Evolutionary conservation across 495 filamentous ascomycete genomes (phyloP).

Genomic region (Cercophora sp.): DNA sequence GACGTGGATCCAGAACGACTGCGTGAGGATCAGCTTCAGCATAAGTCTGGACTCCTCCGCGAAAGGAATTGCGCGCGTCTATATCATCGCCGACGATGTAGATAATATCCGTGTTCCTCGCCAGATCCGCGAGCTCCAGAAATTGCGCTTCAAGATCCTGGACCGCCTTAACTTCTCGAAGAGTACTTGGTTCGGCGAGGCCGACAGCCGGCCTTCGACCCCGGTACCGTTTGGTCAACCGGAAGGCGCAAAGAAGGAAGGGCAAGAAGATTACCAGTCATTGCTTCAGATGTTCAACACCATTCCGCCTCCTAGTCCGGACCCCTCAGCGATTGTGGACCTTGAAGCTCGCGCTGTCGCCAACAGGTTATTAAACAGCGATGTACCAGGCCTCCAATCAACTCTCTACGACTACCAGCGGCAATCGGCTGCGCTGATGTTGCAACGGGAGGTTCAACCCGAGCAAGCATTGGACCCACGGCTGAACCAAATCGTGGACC

Average conservation of each 20-base stretch:
- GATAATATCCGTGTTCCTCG: conserved; percentile 47
- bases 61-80: conserved; percentile 50
- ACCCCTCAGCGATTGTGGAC: conserved; percentile 48
- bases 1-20: conserved; percentile 28
- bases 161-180: conserved; percentile 52
- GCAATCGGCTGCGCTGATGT: conserved; percentile 77
- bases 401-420: conserved; percentile 74
- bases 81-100: conserved; percentile 64
- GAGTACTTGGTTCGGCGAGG: conserved; percentile 52
- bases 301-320: conserved; percentile 66
- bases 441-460: conserved; percentile 72
- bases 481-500: conserved; percentile 53
- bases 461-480: conserved; percentile 68
- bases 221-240: background rate
- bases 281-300: conserved; percentile 86
- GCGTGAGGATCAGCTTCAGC: conserved; percentile 42
- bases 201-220: background rate
- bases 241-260: background rate
- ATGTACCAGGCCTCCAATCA: conserved; percentile 61
- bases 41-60: conserved; percentile 11
- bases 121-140: conserved; percentile 37
- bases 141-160: conserved; percentile 50
- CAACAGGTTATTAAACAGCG: conserved; percentile 54
- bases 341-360: conserved; percentile 57
- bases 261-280: conserved; percentile 40